Base-by-base conservation (phyloP, 345 rosid species). In the Trapa bicornis region DNA sequence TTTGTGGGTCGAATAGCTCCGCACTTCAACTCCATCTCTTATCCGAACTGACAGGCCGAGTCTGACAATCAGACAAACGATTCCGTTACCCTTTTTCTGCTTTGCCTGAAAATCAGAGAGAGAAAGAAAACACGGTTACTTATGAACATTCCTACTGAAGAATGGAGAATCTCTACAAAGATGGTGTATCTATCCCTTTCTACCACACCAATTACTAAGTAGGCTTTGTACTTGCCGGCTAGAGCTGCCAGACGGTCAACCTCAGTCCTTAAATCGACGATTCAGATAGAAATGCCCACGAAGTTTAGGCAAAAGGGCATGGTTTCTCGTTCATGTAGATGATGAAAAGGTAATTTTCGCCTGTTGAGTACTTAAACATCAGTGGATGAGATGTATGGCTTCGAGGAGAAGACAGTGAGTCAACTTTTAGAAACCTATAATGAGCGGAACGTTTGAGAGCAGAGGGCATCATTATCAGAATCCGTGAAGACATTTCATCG, bases 161-260 rank as follows among this genome's bases (percentile, higher is more conserved):
- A 22, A 22, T 22, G 29, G 29, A 22, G 29, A 22, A 22, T 22
- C 29, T 22, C 29, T 22, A 22, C 29, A 22, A 22, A 92, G 38
- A 93, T 70, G 15, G 98, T 93, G 71, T 93, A 88, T 52, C 94
- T 96, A 72, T 89, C 97, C 80, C 88, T 88, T 78, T 93, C 98
- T 33, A 93, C 85, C 75, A 82, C 97, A 75, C 94, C 96, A 91
- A 93, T 89, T 5, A 93, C 97, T 71, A 93, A 70, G 67, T 79
- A 88, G 3, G 85, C 96, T 78, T 83, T 85, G 67, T 89, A 87
- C 75, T 88, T 88, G 37, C 87, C 89, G 5, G 94, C 98, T 86
- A 93, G 88, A 8, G 85, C 85, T 5, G 90, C 98, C 71, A 93
- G 75, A 4, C 87, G 72, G 63, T 85, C 98, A 29, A 89, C 88